A percentile compares a stretch with the other conserved stretches of the same genome.
Conservation (phyloP, 1,284 basidiomycete species). For the Cutaneotrichosporon cutaneum region DNA sequence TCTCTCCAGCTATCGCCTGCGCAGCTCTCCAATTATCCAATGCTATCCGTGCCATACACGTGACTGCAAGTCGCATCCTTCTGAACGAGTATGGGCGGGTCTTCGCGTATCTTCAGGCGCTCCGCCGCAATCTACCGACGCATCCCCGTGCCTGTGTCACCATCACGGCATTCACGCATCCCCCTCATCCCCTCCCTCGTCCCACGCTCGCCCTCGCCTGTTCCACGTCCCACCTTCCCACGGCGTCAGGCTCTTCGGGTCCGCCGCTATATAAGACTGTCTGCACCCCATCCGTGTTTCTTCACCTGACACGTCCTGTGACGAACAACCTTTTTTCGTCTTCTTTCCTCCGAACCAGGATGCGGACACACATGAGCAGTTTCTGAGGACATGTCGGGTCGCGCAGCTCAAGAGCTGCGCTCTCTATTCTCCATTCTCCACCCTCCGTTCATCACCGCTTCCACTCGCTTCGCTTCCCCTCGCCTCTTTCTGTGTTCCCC, state of each 20-base stretch:
- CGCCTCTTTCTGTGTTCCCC: background rate
- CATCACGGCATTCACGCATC: too few species aligned
- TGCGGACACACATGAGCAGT: slow-evolving; percentile 1
- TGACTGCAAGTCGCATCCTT: too few species aligned
- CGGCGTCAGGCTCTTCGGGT: background rate
- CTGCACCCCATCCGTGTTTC: background rate
- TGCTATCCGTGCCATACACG: too few species aligned
- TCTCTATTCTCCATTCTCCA: background rate
- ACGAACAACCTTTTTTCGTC: slow-evolving; percentile 9
- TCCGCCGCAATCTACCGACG: too few species aligned
- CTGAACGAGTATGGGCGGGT: too few species aligned
- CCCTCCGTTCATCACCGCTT: too few species aligned
- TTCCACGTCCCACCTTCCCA: background rate
- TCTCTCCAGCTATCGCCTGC: too few species aligned
- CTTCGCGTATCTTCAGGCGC: too few species aligned
- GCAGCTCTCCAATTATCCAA: too few species aligned
- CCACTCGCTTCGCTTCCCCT: background rate
- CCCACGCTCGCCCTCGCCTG: too few species aligned
- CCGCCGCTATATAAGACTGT: background rate
- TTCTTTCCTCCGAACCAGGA: slow-evolving; percentile 8
- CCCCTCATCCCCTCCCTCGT: too few species aligned
- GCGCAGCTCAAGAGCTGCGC: background rate
- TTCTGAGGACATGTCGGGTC: slow-evolving; percentile 4
- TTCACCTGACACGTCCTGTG: slow-evolving; percentile 8
- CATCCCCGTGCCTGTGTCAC: too few species aligned